Conservation (phyloP, 225 moss, liverwort and hornwort species). For the Polytrichum formosum region DNA sequence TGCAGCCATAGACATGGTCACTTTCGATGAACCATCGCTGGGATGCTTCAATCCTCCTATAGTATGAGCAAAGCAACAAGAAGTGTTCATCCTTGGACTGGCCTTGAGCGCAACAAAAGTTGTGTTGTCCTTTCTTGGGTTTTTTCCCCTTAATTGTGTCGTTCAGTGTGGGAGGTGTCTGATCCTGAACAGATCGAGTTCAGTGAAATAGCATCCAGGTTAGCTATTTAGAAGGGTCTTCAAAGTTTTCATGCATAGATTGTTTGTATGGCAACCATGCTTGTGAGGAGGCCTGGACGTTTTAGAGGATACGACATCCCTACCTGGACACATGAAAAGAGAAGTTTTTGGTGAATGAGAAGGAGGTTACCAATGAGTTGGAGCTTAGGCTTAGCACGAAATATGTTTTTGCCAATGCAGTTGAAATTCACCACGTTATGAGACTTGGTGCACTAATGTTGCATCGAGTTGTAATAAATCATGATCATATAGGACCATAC, state of each 20-base stretch:
- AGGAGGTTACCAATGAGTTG: background rate
- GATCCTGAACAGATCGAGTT: conserved; percentile 10
- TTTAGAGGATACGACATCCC: conserved; percentile 4
- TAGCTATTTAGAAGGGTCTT: conserved; percentile 19
- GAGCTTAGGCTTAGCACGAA: conserved; percentile 4
- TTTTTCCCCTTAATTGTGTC: conserved; percentile 18
- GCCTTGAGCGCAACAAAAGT: conserved; percentile 40
- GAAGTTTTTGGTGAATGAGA: conserved; percentile 16
- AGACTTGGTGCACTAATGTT: conserved; percentile 17
- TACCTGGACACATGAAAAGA: background rate
- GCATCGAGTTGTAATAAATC: conserved; percentile 18
- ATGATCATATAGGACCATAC: background rate
- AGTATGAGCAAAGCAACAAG: conserved; percentile 16
- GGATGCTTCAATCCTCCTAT: conserved; percentile 23
- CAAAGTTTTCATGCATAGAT: background rate
- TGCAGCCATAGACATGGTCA: conserved; percentile 43
- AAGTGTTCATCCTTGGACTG: conserved; percentile 32
- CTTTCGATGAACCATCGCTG: conserved; percentile 30
- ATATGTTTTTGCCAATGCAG: conserved; percentile 17
- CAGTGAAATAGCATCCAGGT: conserved; percentile 4
- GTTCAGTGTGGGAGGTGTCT: conserved; percentile 21
- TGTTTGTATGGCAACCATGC: conserved; percentile 4
- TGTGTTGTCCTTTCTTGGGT: conserved; percentile 43
- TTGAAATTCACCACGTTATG: background rate
- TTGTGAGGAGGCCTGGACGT: conserved; percentile 8